Conservation (phyloP, 345 rosid species). For the Gossypium herbaceum region DNA sequence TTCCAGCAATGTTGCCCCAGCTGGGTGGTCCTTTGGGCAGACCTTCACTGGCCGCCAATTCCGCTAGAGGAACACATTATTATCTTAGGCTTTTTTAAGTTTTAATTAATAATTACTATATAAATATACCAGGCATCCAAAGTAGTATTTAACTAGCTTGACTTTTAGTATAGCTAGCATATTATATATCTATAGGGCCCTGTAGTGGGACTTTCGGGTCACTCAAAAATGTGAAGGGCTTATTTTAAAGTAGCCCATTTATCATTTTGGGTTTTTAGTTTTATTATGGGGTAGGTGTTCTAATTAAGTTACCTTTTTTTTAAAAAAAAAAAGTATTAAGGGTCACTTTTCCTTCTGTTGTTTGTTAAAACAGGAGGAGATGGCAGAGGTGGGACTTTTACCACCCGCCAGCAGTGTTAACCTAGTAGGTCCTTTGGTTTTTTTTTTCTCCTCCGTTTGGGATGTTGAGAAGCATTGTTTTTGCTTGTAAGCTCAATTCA, state of each 20-base stretch:
- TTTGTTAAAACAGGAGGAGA: constrained; percentile 8
- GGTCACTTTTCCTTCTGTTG: constrained; percentile 5
- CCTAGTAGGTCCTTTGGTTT: not conserved
- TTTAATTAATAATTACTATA: not conserved
- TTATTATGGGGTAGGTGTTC: not conserved
- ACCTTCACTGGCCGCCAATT: constrained; percentile 60
- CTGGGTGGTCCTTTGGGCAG: constrained; percentile 81
- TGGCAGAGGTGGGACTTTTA: constrained; percentile 49
- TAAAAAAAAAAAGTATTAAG: not conserved
- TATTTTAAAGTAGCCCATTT: constrained; percentile 36
- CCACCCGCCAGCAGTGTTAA: constrained; percentile 38
- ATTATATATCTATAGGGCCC: not conserved
- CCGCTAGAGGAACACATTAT: constrained; percentile 22
- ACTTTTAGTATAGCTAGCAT: constrained; percentile 14
- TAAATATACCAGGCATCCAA: not conserved
- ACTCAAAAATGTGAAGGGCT: constrained; percentile 24
- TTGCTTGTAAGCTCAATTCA: constrained; percentile 9
- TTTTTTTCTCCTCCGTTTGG: not conserved
- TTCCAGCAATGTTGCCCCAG: constrained; percentile 56
- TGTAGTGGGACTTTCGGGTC: constrained; percentile 20
- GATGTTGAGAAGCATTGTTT: not conserved
- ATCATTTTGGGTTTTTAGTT: constrained; percentile 19
- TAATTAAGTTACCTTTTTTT: not conserved
- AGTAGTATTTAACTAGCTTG: constrained; percentile 12
- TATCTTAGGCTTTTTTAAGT: not conserved